Conservation (phyloP, 257 asterid species). For the Lycium ferocissimum region DNA sequence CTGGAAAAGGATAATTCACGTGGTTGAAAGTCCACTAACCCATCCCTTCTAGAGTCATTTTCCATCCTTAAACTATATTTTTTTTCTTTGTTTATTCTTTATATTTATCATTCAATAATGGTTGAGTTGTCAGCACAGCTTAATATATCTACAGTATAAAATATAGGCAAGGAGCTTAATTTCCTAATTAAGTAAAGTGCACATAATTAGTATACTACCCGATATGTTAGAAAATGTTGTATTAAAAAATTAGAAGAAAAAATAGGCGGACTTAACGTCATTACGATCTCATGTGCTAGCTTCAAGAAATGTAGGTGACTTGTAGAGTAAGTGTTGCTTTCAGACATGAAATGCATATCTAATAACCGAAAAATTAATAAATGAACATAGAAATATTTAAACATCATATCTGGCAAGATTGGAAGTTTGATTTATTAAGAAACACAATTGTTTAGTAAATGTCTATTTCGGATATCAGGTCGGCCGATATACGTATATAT, state of each 20-base stretch:
- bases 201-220: not conserved
- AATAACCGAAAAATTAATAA: not conserved
- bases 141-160: not conserved
- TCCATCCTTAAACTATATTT: not conserved
- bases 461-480: not conserved
- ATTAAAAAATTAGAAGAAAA: not conserved
- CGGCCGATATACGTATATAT: not conserved
- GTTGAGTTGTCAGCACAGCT: not conserved
- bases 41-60: not conserved
- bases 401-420: not conserved
- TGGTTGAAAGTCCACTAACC: not conserved
- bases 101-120: not conserved
- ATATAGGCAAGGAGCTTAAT: not conserved
- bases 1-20: not conserved
- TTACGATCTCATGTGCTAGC: not conserved
- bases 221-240: not conserved
- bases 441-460: not conserved
- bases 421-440: not conserved
- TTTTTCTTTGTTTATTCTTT: not conserved
- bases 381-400: not conserved
- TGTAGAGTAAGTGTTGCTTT: slow-evolving; percentile 15
- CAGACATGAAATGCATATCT: not conserved
- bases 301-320: not conserved
- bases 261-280: not conserved
- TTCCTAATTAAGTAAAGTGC: not conserved